Base-by-base conservation (phyloP, 805 yeast species). In the Candida pini region DNA sequence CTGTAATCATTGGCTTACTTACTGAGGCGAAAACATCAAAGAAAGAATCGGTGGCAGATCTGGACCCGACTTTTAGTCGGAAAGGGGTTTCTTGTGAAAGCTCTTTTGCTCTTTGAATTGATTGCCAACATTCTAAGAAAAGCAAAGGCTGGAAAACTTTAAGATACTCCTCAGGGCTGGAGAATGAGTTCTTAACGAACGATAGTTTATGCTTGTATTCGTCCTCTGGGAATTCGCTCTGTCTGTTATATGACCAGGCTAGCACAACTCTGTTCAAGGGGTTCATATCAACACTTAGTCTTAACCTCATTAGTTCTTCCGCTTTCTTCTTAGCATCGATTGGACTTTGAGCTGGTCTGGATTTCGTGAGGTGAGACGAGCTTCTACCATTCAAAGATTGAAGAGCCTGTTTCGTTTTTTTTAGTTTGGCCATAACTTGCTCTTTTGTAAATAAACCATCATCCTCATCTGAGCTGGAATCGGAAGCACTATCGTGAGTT, bases 91-190 rank as follows among this genome's bases (percentile, higher is more conserved):
- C 73, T 8, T 71, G 72, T 12, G 64, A 62, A 13, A 83, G 75
- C 32, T 75, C 76, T 42, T 82, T 78, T 0, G 92, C 77, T 4
- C 85, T 69, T 44, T 78, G 81, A 18, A 92, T 73, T 0, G 86
- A 82, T 51, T 89, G 95, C 97, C 97, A 94, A 43, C 95, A 84
- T 60, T 92, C 99, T 26, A 90, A 60, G 53, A 89, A 61, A 28
- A 92, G 62, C 28, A 92, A 65, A 0, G 98, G 98, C 45, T 80
- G 84, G 56, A 86, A 81, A 1, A 73, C 68, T 23, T 66, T 63
- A 31, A 72, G 73, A 51, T 94, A 92, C 3, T 82, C 87, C n/a
- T 62, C 64, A 4, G 78, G 76, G 33, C 72, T 62, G 0, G 49
- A 38, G 51, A 85, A 92, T 2, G 59, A 49, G 44, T 77, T 77